A percentile compares a stretch with the other conserved stretches of the same genome.
Evolutionary conservation across 139 green algal genomes (phyloP).

Genomic region (Zygnema circumcarinatum): DNA sequence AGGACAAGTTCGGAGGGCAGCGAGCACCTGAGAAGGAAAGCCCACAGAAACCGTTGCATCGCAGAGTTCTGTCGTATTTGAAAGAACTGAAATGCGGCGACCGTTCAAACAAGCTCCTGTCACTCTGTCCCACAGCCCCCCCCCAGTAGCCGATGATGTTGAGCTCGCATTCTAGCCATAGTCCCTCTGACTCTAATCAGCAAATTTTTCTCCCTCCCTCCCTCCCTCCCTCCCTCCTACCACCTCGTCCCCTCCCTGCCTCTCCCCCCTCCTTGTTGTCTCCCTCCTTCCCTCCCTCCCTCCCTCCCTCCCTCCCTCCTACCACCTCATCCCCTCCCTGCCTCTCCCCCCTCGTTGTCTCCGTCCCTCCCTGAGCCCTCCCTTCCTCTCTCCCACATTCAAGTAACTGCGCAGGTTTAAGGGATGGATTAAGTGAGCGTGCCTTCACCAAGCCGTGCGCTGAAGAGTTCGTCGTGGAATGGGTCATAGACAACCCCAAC

Average conservation of each 20-base stretch:
- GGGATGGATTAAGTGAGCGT: neutral
- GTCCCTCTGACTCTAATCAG: no score
- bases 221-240: no score
- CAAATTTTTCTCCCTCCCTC: no score
- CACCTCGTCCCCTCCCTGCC: neutral
- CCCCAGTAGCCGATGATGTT: no score
- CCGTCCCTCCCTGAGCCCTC: no score
- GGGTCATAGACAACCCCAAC: constrained; percentile 50
- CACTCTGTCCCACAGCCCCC: neutral
- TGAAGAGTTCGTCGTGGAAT: constrained; percentile 42
- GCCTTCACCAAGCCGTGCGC: constrained; percentile 32
- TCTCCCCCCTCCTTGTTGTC: neutral
- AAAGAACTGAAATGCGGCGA: neutral
- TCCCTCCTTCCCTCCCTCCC: neutral
- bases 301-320: constrained; percentile 5
- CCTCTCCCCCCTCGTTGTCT: no score
- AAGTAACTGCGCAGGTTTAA: no score
- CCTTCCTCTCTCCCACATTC: no score
- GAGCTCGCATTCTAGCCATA: no score
- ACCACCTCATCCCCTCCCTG: neutral
- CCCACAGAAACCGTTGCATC: constrained; percentile 17
- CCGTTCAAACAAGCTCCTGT: constrained; percentile 32
- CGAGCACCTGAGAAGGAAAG: constrained; percentile 30
- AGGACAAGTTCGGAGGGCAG: no score
- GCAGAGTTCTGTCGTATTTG: neutral